phyloP scores from a whole-genome alignment of 1,139 yeast genomes.

The Yamadazyma kanchanaburiensis region DNA sequence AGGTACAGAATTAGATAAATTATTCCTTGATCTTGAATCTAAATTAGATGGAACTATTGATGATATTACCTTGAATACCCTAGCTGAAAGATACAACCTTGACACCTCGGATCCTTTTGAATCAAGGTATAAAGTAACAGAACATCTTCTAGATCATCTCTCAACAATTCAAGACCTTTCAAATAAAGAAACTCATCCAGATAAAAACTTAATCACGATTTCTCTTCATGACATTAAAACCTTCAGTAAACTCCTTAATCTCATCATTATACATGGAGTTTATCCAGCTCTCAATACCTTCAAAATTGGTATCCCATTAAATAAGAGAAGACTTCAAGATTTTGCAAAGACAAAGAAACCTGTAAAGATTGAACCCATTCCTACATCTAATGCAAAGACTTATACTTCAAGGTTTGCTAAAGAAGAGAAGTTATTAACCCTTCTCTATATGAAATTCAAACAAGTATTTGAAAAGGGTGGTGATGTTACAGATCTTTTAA shows the following conservation, averaged over 20 bases:
- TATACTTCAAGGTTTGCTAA: constrained; percentile 11
- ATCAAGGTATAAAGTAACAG: constrained; percentile 20
- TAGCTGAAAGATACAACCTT: constrained; percentile 1
- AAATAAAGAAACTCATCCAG: constrained; percentile 15
- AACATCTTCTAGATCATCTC: constrained; percentile 28
- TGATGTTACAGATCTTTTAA: constrained; percentile 54
- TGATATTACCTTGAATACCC: constrained; percentile 16
- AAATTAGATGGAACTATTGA: constrained; percentile 24
- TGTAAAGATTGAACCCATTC: constrained; percentile 18
- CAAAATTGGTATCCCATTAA: constrained; percentile 64
- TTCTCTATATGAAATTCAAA: constrained; percentile 32
- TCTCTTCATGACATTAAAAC: constrained; percentile 82
- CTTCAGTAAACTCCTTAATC: constrained; percentile 60
- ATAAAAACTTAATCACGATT: constrained; percentile 54
- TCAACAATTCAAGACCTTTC: constrained; percentile 36
- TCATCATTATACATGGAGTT: constrained; percentile 67
- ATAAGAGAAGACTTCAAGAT: constrained; percentile 51
- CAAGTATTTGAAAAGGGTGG: constrained; percentile 36
- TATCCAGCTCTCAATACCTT: constrained; percentile 57
- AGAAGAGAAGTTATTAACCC: constrained; percentile 25
- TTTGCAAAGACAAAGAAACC: constrained; percentile 29
- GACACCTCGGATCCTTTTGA: constrained; percentile 5
- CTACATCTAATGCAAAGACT: constrained; percentile 9
- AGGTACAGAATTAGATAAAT: constrained; percentile 32
- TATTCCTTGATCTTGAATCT: constrained; percentile 29